A percentile compares a stretch with the other conserved stretches of the same genome.
phyloP scores from a whole-genome alignment of 164 flowering plant genomes.

The Cinnamomum micranthum region DNA sequence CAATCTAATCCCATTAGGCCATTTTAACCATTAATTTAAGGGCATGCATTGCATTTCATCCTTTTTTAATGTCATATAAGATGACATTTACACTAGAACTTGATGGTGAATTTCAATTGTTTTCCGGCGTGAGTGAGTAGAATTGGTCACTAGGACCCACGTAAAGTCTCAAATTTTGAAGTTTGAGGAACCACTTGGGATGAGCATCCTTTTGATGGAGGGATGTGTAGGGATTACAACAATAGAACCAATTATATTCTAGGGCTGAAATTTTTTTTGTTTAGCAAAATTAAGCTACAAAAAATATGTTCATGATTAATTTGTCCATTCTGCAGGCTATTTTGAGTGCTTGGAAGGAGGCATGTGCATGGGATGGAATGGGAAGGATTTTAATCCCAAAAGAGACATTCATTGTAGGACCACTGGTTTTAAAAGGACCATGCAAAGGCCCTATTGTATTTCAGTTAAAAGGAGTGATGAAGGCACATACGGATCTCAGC shows the following conservation, averaged over 20 bases:
- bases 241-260: background rate
- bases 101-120: no score
- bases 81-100: no score
- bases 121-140: no score
- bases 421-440: conserved; percentile 33
- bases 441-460: conserved; percentile 25
- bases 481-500: conserved; percentile 16
- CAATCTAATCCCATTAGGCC: no score
- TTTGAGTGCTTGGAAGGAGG: conserved; percentile 36
- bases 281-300: background rate
- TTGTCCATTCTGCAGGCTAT: conserved; percentile 28
- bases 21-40: no score
- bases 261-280: background rate
- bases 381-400: conserved; percentile 26
- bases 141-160: no score
- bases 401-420: conserved; percentile 27
- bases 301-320: background rate
- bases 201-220: no score
- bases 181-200: no score
- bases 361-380: conserved; percentile 28
- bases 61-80: no score
- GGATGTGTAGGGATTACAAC: no score
- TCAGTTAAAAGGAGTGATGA: conserved; percentile 20
- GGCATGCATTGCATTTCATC: no score
- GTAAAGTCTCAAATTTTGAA: no score